These are phyloP conservation scores for Corymbia calophylla DNA, from an alignment of 441 rosid genomes.

Conservation along the genomic window DNA sequence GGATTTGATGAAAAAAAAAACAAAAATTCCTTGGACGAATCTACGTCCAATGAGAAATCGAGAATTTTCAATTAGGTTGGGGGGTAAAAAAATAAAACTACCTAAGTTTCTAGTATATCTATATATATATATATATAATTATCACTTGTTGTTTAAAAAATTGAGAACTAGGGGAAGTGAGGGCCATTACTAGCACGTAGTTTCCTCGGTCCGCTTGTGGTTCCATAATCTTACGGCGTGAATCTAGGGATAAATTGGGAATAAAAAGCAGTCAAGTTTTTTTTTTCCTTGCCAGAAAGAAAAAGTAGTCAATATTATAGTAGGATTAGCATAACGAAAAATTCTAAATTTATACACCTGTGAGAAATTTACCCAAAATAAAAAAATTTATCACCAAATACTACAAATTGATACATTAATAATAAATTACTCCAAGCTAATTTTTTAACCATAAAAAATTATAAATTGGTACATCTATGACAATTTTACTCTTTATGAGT, in stretches of 20 bases:
- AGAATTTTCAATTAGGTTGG: not conserved
- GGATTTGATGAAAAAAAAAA: not conserved
- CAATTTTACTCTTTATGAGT: too few relatives aligned
- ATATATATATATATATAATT: not conserved
- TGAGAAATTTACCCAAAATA: too few relatives aligned
- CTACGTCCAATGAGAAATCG: not conserved
- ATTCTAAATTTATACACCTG: fast-evolving
- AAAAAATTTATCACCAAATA: too few relatives aligned
- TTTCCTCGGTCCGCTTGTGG: not conserved
- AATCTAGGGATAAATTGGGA: not conserved
- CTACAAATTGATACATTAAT: too few relatives aligned
- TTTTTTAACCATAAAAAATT: too few relatives aligned
- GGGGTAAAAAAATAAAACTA: not conserved
- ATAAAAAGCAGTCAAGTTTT: not conserved
- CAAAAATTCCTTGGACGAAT: not conserved
- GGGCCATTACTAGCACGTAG: not conserved
- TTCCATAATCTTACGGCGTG: not conserved
- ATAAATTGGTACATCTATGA: fast-evolving
- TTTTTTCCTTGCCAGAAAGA: too few relatives aligned
- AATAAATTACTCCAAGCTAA: too few relatives aligned
- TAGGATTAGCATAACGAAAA: fast-evolving
- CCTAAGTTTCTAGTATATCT: not conserved
- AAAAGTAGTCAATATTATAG: not conserved
- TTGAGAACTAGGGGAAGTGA: not conserved
- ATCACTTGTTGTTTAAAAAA: not conserved